phyloP scores from a whole-genome alignment of 495 filamentous ascomycete species.

The Penicillium tannophilum region DNA sequence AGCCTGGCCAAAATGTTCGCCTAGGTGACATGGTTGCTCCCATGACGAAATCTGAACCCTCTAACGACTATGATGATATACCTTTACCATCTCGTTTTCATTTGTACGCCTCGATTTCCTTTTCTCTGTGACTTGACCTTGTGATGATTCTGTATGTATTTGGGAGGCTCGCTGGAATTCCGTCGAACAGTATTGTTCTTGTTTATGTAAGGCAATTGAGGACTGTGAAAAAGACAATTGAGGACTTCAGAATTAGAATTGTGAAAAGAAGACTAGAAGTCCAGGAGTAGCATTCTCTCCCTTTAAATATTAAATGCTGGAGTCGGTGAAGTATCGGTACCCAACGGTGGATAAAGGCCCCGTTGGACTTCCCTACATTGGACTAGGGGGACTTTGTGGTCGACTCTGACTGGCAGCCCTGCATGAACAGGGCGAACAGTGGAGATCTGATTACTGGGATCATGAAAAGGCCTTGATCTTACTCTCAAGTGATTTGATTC shows the following conservation, averaged over 20 bases:
- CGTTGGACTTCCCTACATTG: slow-evolving; percentile 20
- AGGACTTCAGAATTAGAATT: not conserved
- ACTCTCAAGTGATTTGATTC: not conserved
- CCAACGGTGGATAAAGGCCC: slow-evolving; percentile 26
- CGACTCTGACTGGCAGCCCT: slow-evolving; percentile 19
- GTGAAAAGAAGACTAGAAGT: not conserved
- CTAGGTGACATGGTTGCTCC: slow-evolving; percentile 24
- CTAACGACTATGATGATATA: slow-evolving; percentile 27
- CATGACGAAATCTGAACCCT: not conserved
- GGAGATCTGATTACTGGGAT: not conserved
- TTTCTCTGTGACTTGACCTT: slow-evolving; percentile 6
- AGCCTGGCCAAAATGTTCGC: slow-evolving; percentile 67
- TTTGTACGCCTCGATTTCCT: not conserved
- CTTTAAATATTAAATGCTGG: slow-evolving; percentile 8
- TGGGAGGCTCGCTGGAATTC: slow-evolving; percentile 22
- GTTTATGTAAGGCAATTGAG: not conserved
- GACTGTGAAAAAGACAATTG: not conserved
- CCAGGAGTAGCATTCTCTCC: slow-evolving; percentile 4
- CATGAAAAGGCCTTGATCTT: not conserved
- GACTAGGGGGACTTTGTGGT: slow-evolving; percentile 13
- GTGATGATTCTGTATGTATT: not conserved
- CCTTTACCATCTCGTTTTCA: slow-evolving; percentile 4
- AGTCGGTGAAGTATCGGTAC: slow-evolving; percentile 28
- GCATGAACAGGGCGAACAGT: slow-evolving; percentile 4
- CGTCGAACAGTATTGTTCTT: not conserved